Conservation (phyloP, 257 asterid species). For the Linaria vulgaris region DNA sequence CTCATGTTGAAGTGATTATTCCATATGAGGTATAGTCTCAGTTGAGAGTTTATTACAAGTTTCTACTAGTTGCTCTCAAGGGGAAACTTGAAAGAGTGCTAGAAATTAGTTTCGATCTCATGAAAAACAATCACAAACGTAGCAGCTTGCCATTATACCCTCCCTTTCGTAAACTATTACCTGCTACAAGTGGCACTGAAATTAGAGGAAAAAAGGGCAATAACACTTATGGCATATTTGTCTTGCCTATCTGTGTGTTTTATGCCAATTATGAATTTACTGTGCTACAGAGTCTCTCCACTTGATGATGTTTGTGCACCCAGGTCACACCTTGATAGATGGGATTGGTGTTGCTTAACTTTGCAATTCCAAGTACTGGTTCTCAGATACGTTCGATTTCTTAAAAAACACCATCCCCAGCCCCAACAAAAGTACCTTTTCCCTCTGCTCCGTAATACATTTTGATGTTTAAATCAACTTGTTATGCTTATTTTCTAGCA, state of each 20-base stretch:
- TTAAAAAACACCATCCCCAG: constrained; percentile 2
- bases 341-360: too few species aligned
- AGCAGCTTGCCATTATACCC: neutral
- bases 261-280: neutral
- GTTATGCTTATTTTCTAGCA: neutral
- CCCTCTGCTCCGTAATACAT: too few species aligned
- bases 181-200: neutral
- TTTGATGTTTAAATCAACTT: neutral
- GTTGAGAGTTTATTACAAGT: too few species aligned
- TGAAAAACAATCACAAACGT: neutral
- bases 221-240: neutral
- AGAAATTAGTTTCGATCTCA: too few species aligned
- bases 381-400: neutral
- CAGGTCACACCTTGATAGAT: neutral
- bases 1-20: neutral
- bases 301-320: neutral
- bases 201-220: neutral
- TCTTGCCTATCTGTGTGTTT: neutral
- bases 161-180: neutral
- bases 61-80: too few species aligned
- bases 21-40: neutral
- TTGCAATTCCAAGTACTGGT: neutral
- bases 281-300: neutral
- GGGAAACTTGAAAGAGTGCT: too few species aligned
- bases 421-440: neutral